Conservation (phyloP, 1,139 yeast species). For the Scheffersomyces titani region DNA sequence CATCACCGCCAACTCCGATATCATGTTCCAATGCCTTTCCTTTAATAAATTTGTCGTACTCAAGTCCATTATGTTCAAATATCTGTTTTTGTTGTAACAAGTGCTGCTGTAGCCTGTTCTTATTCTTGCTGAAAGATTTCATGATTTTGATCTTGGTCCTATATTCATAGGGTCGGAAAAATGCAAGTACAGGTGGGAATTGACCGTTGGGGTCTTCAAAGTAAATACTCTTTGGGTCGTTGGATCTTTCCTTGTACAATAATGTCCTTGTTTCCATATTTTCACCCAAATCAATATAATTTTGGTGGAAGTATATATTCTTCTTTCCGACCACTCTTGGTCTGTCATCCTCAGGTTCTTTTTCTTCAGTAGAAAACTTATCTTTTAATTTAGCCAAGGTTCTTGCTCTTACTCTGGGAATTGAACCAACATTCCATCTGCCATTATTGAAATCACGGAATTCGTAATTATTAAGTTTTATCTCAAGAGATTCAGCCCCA, state of each 20-base stretch:
- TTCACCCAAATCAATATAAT: constrained; percentile 17
- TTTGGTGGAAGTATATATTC: constrained; percentile 24
- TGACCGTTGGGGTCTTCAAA: constrained; percentile 23
- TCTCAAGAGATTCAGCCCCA: constrained; percentile 4
- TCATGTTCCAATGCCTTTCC: constrained; percentile 19
- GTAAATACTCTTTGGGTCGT: constrained; percentile 31
- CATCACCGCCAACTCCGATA: constrained; percentile 31
- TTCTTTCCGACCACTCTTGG: constrained; percentile 18
- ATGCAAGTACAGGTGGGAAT: constrained; percentile 45
- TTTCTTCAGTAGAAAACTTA: constrained; percentile 6
- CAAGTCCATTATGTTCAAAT: neutral
- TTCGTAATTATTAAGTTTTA: constrained; percentile 29
- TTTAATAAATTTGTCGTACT: constrained; percentile 4
- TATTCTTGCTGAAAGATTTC: constrained; percentile 18
- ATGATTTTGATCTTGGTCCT: constrained; percentile 44
- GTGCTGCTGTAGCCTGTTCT: constrained; percentile 4
- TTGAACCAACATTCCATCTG: constrained; percentile 48
- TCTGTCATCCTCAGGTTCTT: constrained; percentile 6
- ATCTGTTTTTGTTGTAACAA: constrained; percentile 3
- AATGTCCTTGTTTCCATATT: constrained; percentile 19
- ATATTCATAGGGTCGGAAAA: constrained; percentile 57
- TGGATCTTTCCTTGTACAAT: constrained; percentile 20
- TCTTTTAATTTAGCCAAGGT: constrained; percentile 12
- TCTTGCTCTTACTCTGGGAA: constrained; percentile 35
- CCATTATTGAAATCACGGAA: constrained; percentile 27